phyloP scores from a whole-genome alignment of 768 basidiomycete species.

The Pleurotus platypus region DNA sequence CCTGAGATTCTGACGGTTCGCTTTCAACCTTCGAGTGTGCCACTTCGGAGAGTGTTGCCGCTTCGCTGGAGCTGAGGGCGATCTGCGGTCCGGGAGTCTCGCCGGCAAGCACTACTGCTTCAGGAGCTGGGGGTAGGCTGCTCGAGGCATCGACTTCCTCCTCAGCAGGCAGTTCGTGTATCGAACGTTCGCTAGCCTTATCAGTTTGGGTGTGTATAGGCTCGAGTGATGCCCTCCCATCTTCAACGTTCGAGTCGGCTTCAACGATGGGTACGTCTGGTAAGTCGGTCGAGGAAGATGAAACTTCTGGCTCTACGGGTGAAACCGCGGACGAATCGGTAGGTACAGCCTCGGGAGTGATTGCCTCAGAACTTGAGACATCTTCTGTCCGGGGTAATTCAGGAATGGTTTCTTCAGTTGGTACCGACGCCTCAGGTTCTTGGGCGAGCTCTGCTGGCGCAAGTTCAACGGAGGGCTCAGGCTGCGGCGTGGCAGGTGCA shows the following conservation, averaged over 20 bases:
- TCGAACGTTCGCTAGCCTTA: not conserved
- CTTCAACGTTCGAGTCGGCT: constrained; percentile 9
- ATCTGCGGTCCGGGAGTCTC: constrained; percentile 17
- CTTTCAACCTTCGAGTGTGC: not conserved
- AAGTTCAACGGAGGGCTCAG: not conserved
- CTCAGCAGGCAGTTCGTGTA: not conserved
- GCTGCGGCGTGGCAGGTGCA: not conserved
- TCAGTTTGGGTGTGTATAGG: constrained; percentile 10
- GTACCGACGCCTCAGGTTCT: not conserved
- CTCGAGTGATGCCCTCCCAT: constrained; percentile 12
- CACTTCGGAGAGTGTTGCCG: not conserved
- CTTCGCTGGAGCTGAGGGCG: constrained; percentile 10
- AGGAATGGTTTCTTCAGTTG: not conserved
- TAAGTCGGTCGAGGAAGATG: constrained; percentile 9
- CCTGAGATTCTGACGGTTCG: not conserved
- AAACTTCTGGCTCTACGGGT: not conserved
- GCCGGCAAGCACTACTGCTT: constrained; percentile 14
- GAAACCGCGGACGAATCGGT: not conserved
- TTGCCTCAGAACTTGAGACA: too few relatives aligned
- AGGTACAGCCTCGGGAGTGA: constrained; percentile 5
- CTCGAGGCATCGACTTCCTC: not conserved
- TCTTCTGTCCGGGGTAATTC: too few relatives aligned
- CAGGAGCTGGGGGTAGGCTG: constrained; percentile 6
- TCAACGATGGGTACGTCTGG: constrained; percentile 17
- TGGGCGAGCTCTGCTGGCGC: not conserved